Evolutionary conservation across 495 filamentous ascomycete species (phyloP), one percentile per base, ranked within the genome.

Genomic region (Podospora tetraspora): DNA sequence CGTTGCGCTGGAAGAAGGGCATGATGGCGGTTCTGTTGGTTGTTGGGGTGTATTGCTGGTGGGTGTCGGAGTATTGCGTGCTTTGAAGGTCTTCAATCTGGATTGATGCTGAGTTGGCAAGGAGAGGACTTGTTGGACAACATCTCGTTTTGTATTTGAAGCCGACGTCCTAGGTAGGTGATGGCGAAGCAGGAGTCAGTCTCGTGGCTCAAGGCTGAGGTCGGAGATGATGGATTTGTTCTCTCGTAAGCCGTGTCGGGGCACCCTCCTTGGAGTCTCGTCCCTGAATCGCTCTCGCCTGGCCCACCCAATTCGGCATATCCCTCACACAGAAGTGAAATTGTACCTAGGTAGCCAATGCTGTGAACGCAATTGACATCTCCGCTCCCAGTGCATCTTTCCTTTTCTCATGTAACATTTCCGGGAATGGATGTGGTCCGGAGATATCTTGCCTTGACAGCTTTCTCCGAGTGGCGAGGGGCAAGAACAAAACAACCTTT

Each of bases 1-100:
- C 11, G 22, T 6, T 63, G 52, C 61, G 32, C 13, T 65, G 21
- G 59, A 69, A 66, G 34, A 61, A 66, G 8, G 68, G 68, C 68
- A 69, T 66, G 34, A 16, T 19, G 3, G 34, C 13, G 34, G 13
- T 43, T 43, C 12, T 37, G 12, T 11, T 10, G 32, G 12, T 4
- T 13, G 10, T 12, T 12, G 32, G 32, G 30, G 30, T 0, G 32
- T 34, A 34, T 34, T 34, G 32, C 25, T 25, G 25, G 25, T 25
- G 25, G 25, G 25, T 25, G 27, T 27, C 27, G 27, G 27, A 27
- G 27, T 27, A 27, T 25, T 25, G 25, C 25, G 27, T 30, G 29
- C 29, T 30, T 30, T 8, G 29, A 30, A 19, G 34, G 34, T 43
- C 4, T 3, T 43, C 13, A 19, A 19, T 7, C 13, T 43, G 34